Percentiles rank a stretch among this genome's conserved stretches.
Evolutionary conservation across 1,139 yeast species (phyloP).

Genomic region (Taphrina wiesneri): DNA sequence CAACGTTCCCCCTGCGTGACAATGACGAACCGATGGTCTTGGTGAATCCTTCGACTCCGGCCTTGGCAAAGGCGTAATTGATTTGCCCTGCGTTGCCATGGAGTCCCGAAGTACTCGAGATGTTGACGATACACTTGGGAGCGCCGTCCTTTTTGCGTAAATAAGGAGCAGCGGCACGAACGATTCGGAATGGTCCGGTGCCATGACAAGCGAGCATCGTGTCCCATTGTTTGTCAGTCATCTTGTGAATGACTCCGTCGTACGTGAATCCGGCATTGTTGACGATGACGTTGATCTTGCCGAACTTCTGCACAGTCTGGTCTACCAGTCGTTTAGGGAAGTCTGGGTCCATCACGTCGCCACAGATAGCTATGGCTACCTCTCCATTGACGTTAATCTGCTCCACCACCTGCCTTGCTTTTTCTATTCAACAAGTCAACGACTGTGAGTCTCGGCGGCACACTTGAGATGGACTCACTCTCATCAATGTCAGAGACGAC

Average conservation of each 20-base stretch:
- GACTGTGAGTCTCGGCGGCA: not conserved
- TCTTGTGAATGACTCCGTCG: conserved; percentile 55
- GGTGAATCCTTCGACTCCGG: conserved; percentile 69
- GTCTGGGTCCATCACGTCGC: conserved; percentile 32
- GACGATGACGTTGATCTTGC: conserved; percentile 31
- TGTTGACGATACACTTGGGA: conserved; percentile 63
- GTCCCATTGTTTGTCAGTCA: conserved; percentile 83
- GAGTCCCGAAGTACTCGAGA: conserved; percentile 93
- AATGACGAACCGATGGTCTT: conserved; percentile 68
- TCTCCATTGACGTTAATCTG: conserved; percentile 78
- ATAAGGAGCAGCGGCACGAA: conserved; percentile 62
- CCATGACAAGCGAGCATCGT: conserved; percentile 77
- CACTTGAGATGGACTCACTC: not conserved
- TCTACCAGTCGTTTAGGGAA: conserved; percentile 33
- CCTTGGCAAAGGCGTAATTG: conserved; percentile 89
- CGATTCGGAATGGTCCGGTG: conserved; percentile 74
- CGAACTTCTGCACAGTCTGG: conserved; percentile 25
- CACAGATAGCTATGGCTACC: conserved; percentile 57
- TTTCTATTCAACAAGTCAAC: conserved; percentile 50
- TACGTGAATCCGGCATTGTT: conserved; percentile 34
- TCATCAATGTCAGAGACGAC: conserved; percentile 70
- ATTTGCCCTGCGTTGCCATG: conserved; percentile 98
- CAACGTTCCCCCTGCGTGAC: not conserved
- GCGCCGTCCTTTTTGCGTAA: conserved; percentile 32
- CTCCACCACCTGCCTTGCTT: conserved; percentile 68